Base-by-base conservation (phyloP, 192 early-diverging fungal species). In the Tieghemiomyces parasiticus region DNA sequence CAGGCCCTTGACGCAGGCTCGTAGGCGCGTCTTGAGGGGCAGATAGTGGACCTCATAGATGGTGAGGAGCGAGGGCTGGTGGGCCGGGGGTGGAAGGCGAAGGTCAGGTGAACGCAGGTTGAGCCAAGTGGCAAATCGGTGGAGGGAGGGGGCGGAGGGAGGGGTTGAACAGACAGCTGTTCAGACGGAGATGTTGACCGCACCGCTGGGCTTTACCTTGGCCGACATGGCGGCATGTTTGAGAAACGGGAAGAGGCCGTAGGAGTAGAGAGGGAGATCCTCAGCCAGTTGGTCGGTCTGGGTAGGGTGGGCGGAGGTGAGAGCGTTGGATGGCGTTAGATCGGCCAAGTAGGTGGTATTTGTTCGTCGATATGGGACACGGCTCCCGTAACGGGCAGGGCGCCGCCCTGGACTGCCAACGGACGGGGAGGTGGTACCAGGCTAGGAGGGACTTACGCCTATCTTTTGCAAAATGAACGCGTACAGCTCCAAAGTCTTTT, bases 401-500 rank as follows among this genome's bases (percentile, higher is more conserved):
- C n/a, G n/a, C n/a, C n/a, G n/a, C n/a, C n/a, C n/a, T n/a, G n/a
- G n/a, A n/a, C n/a, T n/a, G n/a, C n/a, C n/a, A n/a, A n/a, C n/a
- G n/a, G n/a, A n/a, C n/a, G n/a, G n/a, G n/a, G n/a, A n/a, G n/a
- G n/a, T n/a, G n/a, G n/a, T n/a, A n/a, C n/a, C n/a, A n/a, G n/a
- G n/a, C n/a, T n/a, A n/a, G n/a, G n/a, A n/a, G n/a, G n/a, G 29
- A 78, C 76, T 63, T 75, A 89, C 84, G 20, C 78, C 77, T 56
- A 82, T 88, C 28, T 75, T 82, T 19, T 75, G 66, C 58, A 92
- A 79, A 38, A 97, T 81, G 46, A 84, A 80, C 19, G 73, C 74
- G 66, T 95, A 97, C 2, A 93, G 84, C 48, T 90, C 85, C 53
- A 97, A 61, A 8, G 91, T 85, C 68, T 93, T 93, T 70, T 92